These are phyloP conservation scores for Clitopilus hobsonii DNA, from an alignment of 768 basidiomycete species.

Conservation along the genomic window DNA sequence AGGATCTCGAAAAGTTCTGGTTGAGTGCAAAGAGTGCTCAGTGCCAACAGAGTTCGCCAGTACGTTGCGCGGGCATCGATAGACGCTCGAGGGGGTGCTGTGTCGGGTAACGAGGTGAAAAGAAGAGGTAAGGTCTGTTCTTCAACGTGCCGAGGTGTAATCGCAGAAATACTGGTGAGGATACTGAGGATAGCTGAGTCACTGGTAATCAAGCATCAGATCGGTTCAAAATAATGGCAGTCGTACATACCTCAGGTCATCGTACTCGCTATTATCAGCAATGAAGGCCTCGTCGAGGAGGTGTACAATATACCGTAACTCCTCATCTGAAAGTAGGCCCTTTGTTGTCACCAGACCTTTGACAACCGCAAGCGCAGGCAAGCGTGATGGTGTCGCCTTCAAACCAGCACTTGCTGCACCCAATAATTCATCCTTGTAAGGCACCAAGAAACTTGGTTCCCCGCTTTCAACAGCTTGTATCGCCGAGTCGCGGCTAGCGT, in stretches of 20 bases:
- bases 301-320: conserved; percentile 76
- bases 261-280: conserved; percentile 42
- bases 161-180: conserved; percentile 54
- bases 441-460: conserved; percentile 35
- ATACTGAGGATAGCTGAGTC: conserved; percentile 51
- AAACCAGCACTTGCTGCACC: conserved; percentile 59
- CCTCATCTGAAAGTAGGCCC: conserved; percentile 60
- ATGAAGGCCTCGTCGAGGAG: conserved; percentile 68
- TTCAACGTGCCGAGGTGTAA: conserved; percentile 61
- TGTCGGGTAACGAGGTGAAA: conserved; percentile 70
- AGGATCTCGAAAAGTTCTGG: conserved; percentile 81
- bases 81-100: conserved; percentile 51
- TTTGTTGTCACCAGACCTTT: conserved; percentile 62
- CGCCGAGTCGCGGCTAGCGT: conserved; percentile 43
- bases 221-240: not conserved
- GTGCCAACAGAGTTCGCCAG: conserved; percentile 62
- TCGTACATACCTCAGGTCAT: conserved; percentile 46
- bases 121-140: conserved; percentile 77
- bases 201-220: conserved; percentile 29
- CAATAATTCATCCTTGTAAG: conserved; percentile 75
- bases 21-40: conserved; percentile 69
- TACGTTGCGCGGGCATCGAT: conserved; percentile 53
- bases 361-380: conserved; percentile 61
- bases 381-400: conserved; percentile 43
- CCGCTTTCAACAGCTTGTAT: conserved; percentile 16